Conservation (phyloP, 129 eudicot species). For the Flaveria bidentis region DNA sequence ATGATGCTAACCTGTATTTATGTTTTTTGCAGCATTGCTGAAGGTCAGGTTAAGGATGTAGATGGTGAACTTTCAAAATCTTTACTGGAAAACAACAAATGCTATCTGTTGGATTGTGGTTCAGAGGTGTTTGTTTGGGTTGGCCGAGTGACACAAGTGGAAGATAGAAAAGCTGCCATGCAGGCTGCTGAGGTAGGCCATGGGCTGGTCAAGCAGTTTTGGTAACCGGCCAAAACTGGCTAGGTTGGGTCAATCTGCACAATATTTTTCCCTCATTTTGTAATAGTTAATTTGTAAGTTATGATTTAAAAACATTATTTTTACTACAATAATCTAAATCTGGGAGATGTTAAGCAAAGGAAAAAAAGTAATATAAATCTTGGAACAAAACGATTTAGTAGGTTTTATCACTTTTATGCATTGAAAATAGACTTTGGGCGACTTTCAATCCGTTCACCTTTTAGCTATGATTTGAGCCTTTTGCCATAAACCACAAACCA, state of each 20-base stretch:
- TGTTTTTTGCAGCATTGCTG: conserved; percentile 62
- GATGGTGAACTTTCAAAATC: conserved; percentile 94
- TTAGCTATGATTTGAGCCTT: conserved; percentile 1
- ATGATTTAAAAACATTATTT: neutral
- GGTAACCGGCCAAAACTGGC: neutral
- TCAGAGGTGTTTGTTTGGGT: conserved; percentile 94
- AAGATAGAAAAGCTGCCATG: conserved; percentile 85
- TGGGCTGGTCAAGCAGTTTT: neutral
- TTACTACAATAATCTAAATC: neutral
- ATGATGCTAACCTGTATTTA: conserved; percentile 12
- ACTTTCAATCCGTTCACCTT: neutral
- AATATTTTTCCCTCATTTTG: neutral
- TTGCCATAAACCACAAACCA: neutral
- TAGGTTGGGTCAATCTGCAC: conserved; percentile 8
- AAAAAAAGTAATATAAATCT: neutral
- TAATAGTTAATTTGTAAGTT: neutral
- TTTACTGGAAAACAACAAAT: conserved; percentile 76
- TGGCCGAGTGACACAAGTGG: conserved; percentile 95
- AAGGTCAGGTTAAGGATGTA: conserved; percentile 60
- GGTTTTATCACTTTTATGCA: neutral
- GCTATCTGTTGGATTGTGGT: conserved; percentile 94
- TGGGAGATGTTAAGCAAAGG: neutral
- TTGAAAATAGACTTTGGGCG: neutral
- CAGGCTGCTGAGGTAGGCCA: conserved; percentile 84
- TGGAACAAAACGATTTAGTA: neutral